These are phyloP conservation scores for Gracilaria vermiculophylla DNA, from an alignment of 23 red algal genomes.

Conservation along the genomic window DNA sequence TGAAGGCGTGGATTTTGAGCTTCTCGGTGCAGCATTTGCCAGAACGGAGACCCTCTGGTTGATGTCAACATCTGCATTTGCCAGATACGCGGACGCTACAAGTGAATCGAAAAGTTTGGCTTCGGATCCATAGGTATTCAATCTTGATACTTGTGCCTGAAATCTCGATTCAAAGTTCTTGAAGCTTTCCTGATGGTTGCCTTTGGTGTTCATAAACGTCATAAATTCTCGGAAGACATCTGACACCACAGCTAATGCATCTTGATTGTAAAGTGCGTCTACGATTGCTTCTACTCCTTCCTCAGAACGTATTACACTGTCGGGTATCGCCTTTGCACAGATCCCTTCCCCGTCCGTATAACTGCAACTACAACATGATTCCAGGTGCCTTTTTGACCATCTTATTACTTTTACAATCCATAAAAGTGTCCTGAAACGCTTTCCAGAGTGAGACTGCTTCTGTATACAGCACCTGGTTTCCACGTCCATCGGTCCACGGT, in stretches of 20 bases:
- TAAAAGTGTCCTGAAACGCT: background rate
- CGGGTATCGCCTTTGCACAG: background rate
- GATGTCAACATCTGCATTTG: background rate
- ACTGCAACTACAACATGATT: background rate
- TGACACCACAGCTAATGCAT: constrained; percentile 14
- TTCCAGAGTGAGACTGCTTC: background rate
- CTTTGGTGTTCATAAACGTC: background rate
- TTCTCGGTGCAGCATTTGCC: background rate
- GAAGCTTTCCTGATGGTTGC: background rate
- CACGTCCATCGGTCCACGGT: constrained; percentile 2
- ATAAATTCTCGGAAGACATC: constrained; percentile 1
- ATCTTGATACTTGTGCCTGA: constrained; percentile 10
- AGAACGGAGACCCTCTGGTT: background rate
- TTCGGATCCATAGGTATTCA: background rate
- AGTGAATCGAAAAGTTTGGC: constrained; percentile 13
- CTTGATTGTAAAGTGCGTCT: background rate
- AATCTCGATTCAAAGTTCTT: constrained; percentile 31
- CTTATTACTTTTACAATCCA: background rate
- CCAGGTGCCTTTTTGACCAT: background rate
- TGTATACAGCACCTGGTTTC: background rate
- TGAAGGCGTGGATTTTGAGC: background rate
- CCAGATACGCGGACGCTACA: background rate
- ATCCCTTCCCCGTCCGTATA: background rate
- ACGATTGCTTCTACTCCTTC: background rate
- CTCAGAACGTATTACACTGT: background rate